Evolutionary conservation across 31 red algal species (phyloP), one percentile per base, ranked within the genome.

Genomic region (Endocladia muricata): DNA sequence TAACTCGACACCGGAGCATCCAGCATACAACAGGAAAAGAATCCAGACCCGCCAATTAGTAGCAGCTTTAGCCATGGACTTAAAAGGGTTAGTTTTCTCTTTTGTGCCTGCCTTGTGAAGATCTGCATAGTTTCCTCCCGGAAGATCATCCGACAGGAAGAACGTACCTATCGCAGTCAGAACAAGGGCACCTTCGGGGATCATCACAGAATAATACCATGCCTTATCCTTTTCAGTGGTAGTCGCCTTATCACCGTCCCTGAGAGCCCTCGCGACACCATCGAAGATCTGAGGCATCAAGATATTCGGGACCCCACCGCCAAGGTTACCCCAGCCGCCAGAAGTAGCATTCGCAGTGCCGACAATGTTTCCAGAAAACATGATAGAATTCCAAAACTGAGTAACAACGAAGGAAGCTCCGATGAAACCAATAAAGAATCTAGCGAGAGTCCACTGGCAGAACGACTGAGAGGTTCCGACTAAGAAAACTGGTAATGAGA

Each of bases 301-400:
- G 38, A 77, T 87, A 48, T 94, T 91, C 3, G 96, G 92, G 42
- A 94, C 96, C 43, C 96, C 96, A 42, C 91, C 96, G 55, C 96
- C 96, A 26, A 91, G 58, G 76, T 98, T 98, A 55, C 96, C 96
- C 96, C 96, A 98, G 41, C 96, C 96, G 0, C 67, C 96, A 58
- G 91, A 87, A 31, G 91, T 94, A 51, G 96, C 91, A 49, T 94
- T 94, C 42, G 96, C 96, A 6, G 92, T 92, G 47, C 91, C 96
- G 37, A 94, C 88, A 58, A 94, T 83, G 34, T 89, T 89, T 6
- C 70, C 61, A 55, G 96, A 78, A 71, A 94, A 98, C 91, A 94
- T 94, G 29, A 92, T 78, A 0, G 88, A 79, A 5, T 86, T 94
- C 77, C 65, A 90, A 30, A 76, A 92, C 51, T 93, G 76, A 17